These are phyloP conservation scores for Lactarius psammicola DNA, from an alignment of 768 basidiomycete genomes.

Conservation along the genomic window DNA sequence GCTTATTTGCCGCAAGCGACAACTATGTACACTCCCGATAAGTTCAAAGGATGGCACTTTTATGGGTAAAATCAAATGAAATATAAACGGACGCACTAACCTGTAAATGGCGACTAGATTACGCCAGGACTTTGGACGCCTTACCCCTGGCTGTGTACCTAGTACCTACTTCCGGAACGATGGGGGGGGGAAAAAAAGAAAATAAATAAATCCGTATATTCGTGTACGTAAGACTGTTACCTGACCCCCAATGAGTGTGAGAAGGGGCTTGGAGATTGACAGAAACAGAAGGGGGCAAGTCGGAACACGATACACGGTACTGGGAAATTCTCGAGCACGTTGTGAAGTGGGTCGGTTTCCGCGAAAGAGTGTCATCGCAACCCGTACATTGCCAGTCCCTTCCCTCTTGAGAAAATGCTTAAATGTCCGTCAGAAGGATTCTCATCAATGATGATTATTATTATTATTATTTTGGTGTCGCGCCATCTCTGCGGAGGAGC, in stretches of 20 bases:
- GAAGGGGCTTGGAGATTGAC: background rate
- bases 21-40: background rate
- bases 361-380: background rate
- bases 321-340: conserved; percentile 7
- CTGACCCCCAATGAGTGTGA: conserved; percentile 10
- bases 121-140: conserved; percentile 1
- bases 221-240: conserved; percentile 13
- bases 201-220: conserved; percentile 3
- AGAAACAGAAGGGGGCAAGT: conserved; percentile 8
- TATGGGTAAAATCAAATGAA: background rate
- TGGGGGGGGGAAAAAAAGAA: background rate
- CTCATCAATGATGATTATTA: background rate
- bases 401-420: background rate
- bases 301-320: background rate
- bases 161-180: background rate
- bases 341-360: background rate
- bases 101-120: conserved; percentile 2
- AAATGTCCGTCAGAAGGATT: background rate
- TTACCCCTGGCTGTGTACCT: background rate
- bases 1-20: background rate
- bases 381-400: background rate
- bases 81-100: background rate
- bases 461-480: background rate
- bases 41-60: conserved; percentile 15
- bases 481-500: background rate